Percentiles rank a stretch among this genome's conserved stretches.
Evolutionary conservation across 345 rosid genomes (phyloP).

Genomic region (Eucalyptus cloeziana): DNA sequence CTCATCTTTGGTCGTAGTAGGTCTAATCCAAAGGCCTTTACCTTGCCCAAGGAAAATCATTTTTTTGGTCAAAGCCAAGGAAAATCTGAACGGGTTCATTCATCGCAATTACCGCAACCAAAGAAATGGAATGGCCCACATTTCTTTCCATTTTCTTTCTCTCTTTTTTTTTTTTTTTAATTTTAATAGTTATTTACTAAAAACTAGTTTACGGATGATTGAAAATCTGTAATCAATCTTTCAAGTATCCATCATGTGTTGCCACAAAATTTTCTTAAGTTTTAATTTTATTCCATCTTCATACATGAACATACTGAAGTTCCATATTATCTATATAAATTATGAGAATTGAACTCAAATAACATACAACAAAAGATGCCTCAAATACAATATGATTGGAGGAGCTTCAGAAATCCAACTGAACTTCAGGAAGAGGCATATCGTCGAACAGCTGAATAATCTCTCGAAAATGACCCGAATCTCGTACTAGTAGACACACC

Average conservation of each 20-base stretch:
- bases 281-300: background rate
- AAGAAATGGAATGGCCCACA: background rate
- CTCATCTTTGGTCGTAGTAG: too few species aligned
- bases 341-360: accelerated
- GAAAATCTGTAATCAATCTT: background rate
- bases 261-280: background rate
- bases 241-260: background rate
- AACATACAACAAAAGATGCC: too few species aligned
- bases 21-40: background rate
- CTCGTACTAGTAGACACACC: accelerated
- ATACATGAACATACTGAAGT: background rate
- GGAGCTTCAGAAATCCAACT: too few species aligned
- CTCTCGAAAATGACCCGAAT: accelerated
- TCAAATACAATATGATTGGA: too few species aligned
- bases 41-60: background rate
- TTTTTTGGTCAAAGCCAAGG: background rate
- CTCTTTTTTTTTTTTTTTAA: too few species aligned
- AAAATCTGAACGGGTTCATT: background rate
- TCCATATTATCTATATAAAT: too few species aligned
- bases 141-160: background rate
- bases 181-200: background rate
- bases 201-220: background rate
- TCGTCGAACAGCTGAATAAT: accelerated
- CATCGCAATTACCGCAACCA: accelerated
- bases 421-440: background rate